A percentile compares a stretch with the other conserved stretches of the same genome.
phyloP scores from a whole-genome alignment of 257 asterid species.

The Ocimum tenuiflorum region DNA sequence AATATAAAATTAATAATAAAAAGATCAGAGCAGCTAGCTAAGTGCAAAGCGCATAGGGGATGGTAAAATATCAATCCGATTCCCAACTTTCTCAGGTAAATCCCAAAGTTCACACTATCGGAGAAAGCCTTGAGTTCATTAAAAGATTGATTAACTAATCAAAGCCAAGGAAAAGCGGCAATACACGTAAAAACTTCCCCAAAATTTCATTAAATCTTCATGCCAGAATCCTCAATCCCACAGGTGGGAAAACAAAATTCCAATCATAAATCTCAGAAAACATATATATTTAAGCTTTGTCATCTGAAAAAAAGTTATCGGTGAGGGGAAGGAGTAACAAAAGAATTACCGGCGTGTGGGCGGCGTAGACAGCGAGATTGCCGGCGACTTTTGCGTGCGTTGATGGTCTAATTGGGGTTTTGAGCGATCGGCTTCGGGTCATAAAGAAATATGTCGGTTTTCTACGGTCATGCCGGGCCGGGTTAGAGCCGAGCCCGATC shows the following conservation, averaged over 20 bases:
- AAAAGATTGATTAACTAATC: slow-evolving; percentile 2
- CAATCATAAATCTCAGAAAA: background rate
- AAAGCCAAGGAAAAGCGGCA: background rate
- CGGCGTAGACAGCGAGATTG: slow-evolving; percentile 1
- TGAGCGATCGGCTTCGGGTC: background rate
- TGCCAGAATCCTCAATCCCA: background rate
- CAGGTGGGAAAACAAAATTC: background rate
- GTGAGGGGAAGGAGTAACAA: background rate
- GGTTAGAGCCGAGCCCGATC: too few species aligned
- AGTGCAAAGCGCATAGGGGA: too few species aligned
- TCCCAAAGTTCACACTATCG: too few species aligned
- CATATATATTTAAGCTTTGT: background rate
- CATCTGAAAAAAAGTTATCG: background rate
- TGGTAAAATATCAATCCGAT: too few species aligned
- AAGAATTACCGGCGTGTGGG: too few species aligned
- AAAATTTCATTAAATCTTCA: too few species aligned
- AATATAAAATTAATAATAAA: background rate
- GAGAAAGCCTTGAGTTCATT: too few species aligned
- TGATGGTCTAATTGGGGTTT: too few species aligned
- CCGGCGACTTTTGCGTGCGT: slow-evolving; percentile 16
- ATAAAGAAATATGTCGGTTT: background rate
- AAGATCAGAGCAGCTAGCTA: background rate
- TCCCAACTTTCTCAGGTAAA: too few species aligned
- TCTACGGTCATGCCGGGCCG: slow-evolving; percentile 3
- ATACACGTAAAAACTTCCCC: background rate